A percentile compares a stretch with the other conserved stretches of the same genome.
Conservation (phyloP, 192 early-diverging fungal genomes). For the Diversispora epigaea region DNA sequence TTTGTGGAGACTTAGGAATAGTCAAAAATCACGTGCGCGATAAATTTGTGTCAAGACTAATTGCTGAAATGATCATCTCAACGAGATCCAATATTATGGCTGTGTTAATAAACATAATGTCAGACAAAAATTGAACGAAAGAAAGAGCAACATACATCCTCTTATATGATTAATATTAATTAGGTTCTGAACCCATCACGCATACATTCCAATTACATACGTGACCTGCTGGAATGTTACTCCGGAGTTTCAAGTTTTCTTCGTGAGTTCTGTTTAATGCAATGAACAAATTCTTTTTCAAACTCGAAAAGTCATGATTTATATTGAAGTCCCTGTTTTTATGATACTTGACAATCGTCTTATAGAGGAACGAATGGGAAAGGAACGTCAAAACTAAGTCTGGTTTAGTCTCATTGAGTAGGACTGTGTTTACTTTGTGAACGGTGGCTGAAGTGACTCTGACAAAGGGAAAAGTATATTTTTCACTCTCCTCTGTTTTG, state of each 20-base stretch:
- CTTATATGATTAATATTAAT: too few relatives aligned
- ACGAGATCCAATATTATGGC: too few relatives aligned
- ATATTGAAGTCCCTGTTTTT: conserved; percentile 2
- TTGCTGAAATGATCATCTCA: too few relatives aligned
- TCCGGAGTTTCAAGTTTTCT: conserved; percentile 18
- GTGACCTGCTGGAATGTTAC: not conserved
- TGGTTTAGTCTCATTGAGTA: conserved; percentile 30
- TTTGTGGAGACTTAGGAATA: too few relatives aligned
- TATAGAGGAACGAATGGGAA: conserved; percentile 21
- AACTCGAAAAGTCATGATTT: conserved; percentile 10
- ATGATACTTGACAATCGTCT: conserved; percentile 30
- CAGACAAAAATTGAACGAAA: too few relatives aligned
- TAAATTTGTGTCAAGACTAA: too few relatives aligned
- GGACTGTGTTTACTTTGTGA: not conserved
- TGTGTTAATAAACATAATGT: too few relatives aligned
- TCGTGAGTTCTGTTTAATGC: conserved; percentile 26
- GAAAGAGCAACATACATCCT: too few relatives aligned
- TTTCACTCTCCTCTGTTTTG: conserved; percentile 7
- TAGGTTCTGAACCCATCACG: not conserved
- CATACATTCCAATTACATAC: conserved; percentile 17
- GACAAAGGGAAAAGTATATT: conserved; percentile 20
- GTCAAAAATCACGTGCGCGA: too few relatives aligned
- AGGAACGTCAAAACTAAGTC: conserved; percentile 16
- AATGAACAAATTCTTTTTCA: conserved; percentile 27
- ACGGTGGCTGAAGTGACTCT: conserved; percentile 23